phyloP scores from a whole-genome alignment of 225 moss, liverwort and hornwort species.

The Polytrichum formosum region DNA sequence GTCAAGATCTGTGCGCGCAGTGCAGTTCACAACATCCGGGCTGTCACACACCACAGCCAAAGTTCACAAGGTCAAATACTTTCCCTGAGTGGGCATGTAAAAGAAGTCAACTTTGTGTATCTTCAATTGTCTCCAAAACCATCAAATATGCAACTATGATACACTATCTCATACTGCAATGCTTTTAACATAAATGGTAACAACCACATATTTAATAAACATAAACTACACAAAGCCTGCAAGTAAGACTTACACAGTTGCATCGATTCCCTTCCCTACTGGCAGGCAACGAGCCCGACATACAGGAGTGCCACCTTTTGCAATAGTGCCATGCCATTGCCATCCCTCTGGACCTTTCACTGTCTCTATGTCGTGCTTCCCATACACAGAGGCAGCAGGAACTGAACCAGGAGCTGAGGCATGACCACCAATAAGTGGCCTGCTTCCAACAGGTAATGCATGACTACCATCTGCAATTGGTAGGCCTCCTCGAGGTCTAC shows the following conservation, averaged over 20 bases:
- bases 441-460: constrained; percentile 31
- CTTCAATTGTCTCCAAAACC: neutral
- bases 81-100: neutral
- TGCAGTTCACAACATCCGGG: constrained; percentile 96
- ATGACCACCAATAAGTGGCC: constrained; percentile 36
- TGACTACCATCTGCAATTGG: constrained; percentile 52
- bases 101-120: neutral
- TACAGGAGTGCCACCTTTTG: constrained; percentile 98
- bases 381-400: constrained; percentile 27
- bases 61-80: constrained; percentile 5
- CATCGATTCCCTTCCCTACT: constrained; percentile 94
- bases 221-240: neutral
- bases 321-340: constrained; percentile 99
- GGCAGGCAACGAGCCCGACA: constrained; percentile 93
- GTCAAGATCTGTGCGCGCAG: constrained; percentile 95
- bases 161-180: too few relatives aligned
- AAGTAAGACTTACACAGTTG: constrained; percentile 71
- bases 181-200: too few relatives aligned
- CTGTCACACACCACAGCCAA: constrained; percentile 44
- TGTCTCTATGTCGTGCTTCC: constrained; percentile 41
- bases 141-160: too few relatives aligned
- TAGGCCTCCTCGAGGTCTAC: constrained; percentile 50
- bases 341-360: constrained; percentile 74
- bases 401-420: constrained; percentile 34
- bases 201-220: too few relatives aligned